phyloP scores from a whole-genome alignment of 495 filamentous ascomycete genomes.

The Hypoxylon lienhwacheense region DNA sequence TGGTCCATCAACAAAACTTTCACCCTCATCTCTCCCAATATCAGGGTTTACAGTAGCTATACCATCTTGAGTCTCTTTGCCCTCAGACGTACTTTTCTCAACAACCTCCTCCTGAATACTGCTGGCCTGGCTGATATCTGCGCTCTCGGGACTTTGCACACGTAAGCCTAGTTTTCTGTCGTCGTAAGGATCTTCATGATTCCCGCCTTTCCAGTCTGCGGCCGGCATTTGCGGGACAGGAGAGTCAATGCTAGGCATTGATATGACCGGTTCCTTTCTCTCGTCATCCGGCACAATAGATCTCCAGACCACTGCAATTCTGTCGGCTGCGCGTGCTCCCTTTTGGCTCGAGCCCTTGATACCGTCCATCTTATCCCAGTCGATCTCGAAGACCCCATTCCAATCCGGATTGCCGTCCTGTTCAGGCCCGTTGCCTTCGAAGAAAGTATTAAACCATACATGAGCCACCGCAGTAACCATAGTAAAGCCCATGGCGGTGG shows the following conservation, averaged over 20 bases:
- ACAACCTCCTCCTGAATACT: slow-evolving; percentile 41
- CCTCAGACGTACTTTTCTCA: slow-evolving; percentile 13
- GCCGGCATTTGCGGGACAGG: slow-evolving; percentile 66
- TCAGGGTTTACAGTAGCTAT: slow-evolving; percentile 4
- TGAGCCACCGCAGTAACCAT: slow-evolving; percentile 93
- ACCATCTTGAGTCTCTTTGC: slow-evolving; percentile 15
- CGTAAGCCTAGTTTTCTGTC: slow-evolving; percentile 68
- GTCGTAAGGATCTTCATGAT: slow-evolving; percentile 46
- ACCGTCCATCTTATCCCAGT: slow-evolving; percentile 64
- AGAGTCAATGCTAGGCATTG: slow-evolving; percentile 63
- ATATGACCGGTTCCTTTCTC: slow-evolving; percentile 52
- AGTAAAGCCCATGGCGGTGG: slow-evolving; percentile 73
- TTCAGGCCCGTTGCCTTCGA: slow-evolving; percentile 78
- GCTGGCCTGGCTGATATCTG: slow-evolving; percentile 65
- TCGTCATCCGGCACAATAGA: slow-evolving; percentile 32
- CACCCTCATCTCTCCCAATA: neutral
- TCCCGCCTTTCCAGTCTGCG: slow-evolving; percentile 69
- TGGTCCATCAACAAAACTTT: neutral
- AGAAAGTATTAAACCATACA: slow-evolving; percentile 95
- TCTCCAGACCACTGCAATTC: slow-evolving; percentile 84
- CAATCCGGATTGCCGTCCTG: slow-evolving; percentile 51
- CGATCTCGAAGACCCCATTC: slow-evolving; percentile 59
- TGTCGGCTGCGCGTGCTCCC: slow-evolving; percentile 79
- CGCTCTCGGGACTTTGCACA: slow-evolving; percentile 60
- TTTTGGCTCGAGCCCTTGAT: slow-evolving; percentile 78